A percentile compares a stretch with the other conserved stretches of the same genome.
Conservation (phyloP, 805 yeast species). For the Kodamaea sagamina region DNA sequence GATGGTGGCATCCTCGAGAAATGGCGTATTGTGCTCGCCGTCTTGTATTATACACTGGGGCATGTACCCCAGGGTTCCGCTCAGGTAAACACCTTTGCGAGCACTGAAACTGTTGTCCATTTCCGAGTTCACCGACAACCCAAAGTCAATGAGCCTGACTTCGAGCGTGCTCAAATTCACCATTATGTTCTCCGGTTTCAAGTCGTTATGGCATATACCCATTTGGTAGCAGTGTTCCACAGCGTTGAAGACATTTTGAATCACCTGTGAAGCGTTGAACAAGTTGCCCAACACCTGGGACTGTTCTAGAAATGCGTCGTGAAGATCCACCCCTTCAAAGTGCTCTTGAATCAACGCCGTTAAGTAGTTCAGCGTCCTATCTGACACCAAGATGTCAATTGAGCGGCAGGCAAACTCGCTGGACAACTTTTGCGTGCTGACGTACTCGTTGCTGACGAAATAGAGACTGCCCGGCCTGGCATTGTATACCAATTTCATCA, state of each 20-base stretch:
- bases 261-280: not conserved
- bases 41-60: constrained; percentile 3
- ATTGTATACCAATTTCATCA: constrained; percentile 3
- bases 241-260: constrained; percentile 9
- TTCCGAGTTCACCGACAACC: constrained; percentile 3
- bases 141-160: constrained; percentile 12
- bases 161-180: constrained; percentile 4
- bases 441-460: constrained; percentile 5
- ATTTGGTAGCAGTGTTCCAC: constrained; percentile 9
- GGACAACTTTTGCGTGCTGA: constrained; percentile 1
- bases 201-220: constrained; percentile 12
- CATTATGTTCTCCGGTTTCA: constrained; percentile 13
- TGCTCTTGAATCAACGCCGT: constrained; percentile 11
- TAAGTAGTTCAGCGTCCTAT: not conserved
- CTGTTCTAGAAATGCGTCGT: constrained; percentile 1
- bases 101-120: not conserved
- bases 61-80: constrained; percentile 12
- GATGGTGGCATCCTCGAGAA: constrained; percentile 3
- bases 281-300: not conserved
- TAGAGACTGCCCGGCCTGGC: not conserved
- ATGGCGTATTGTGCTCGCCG: not conserved
- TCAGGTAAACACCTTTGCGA: not conserved
- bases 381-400: constrained; percentile 7
- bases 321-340: constrained; percentile 11
- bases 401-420: constrained; percentile 5